phyloP scores from a whole-genome alignment of 192 early-diverging fungal species.

The Jimgerdemannia lactiflua region DNA sequence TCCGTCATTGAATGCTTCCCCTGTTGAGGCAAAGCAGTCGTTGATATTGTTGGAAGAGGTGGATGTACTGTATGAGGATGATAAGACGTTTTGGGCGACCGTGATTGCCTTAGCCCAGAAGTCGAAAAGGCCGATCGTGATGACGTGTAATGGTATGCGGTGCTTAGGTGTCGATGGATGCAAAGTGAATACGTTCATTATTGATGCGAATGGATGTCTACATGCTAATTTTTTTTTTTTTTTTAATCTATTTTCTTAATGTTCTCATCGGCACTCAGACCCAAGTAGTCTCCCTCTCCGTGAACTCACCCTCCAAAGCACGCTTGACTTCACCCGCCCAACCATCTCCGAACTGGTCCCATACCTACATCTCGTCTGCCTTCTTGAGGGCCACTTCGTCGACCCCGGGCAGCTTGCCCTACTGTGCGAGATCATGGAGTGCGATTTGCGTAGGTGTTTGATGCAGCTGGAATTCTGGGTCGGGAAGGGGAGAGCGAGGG shows the following conservation, averaged over 20 bases:
- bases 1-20: not conserved
- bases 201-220: too few species aligned
- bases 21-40: conserved; percentile 45
- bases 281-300: not conserved
- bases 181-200: too few species aligned
- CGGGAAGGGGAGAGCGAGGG: not conserved
- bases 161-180: too few species aligned
- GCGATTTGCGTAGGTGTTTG: not conserved
- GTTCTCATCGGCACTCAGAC: not conserved
- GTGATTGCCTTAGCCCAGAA: conserved; percentile 64
- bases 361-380: not conserved
- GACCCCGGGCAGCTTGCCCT: not conserved
- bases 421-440: not conserved
- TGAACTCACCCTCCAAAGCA: not conserved
- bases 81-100: conserved; percentile 75
- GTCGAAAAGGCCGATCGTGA: conserved; percentile 77
- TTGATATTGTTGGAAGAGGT: conserved; percentile 84
- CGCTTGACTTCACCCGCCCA: not conserved
- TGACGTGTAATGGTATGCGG: conserved; percentile 68
- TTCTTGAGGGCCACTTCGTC: not conserved
- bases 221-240: too few species aligned
- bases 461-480: not conserved
- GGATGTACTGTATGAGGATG: conserved; percentile 78
- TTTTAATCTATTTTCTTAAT: too few species aligned
- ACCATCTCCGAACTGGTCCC: not conserved